A percentile compares a stretch with the other conserved stretches of the same genome.
These are phyloP conservation scores for Nadsonia starkeyi-henricii DNA, from an alignment of 1,139 yeast species.

Conservation along the genomic window DNA sequence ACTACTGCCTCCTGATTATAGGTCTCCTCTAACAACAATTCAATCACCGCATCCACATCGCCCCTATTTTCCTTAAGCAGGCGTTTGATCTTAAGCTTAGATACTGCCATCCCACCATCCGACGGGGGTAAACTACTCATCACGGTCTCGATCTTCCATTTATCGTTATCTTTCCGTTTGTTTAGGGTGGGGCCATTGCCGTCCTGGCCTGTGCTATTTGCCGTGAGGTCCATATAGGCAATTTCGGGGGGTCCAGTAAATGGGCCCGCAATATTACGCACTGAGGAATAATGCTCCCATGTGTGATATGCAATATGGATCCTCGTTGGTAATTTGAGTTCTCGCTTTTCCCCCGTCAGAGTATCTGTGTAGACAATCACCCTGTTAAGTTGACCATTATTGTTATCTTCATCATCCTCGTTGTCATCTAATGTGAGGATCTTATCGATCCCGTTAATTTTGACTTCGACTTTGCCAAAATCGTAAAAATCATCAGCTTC, in stretches of 20 bases:
- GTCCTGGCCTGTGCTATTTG: no score
- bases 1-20: not conserved
- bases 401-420: not conserved
- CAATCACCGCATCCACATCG: not conserved
- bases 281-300: constrained; percentile 31
- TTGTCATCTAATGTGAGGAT: not conserved
- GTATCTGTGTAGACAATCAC: not conserved
- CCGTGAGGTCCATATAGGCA: not conserved
- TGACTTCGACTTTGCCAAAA: not conserved
- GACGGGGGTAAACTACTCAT: constrained; percentile 16
- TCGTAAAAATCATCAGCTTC: not conserved
- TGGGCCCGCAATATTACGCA: constrained; percentile 26
- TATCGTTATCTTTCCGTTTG: constrained; percentile 1
- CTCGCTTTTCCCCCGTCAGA: not conserved
- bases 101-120: not conserved
- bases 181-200: no score
- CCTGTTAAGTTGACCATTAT: constrained; percentile 1
- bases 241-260: constrained; percentile 23
- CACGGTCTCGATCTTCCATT: constrained; percentile 23
- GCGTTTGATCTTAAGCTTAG: not conserved
- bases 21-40: not conserved
- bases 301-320: constrained; percentile 29
- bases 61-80: not conserved
- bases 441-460: not conserved
- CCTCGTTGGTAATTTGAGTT: constrained; percentile 6